phyloP scores from a whole-genome alignment of 2,329 filamentous ascomycete genomes.

The Fusarium redolens region DNA sequence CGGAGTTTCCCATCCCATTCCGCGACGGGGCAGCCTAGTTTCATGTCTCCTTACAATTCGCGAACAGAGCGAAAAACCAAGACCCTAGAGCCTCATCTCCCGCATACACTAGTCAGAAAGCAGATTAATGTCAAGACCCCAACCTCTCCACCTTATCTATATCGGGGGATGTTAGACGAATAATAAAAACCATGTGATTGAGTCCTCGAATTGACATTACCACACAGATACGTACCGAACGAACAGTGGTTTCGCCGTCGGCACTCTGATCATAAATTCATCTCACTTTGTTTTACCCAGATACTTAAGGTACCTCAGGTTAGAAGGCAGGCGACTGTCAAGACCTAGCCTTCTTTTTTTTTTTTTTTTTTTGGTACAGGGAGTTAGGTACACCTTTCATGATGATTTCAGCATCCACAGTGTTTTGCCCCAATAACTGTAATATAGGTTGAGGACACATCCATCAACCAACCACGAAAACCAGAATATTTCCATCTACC shows the following conservation, averaged over 20 bases:
- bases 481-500: background rate
- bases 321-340: background rate
- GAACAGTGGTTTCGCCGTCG: background rate
- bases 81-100: conserved; percentile 38
- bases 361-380: background rate
- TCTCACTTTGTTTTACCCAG: background rate
- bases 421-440: background rate
- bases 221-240: conserved; percentile 1
- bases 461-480: background rate
- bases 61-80: conserved; percentile 8
- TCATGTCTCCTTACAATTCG: conserved; percentile 17
- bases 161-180: conserved; percentile 46
- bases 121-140: conserved; percentile 35
- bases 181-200: conserved; percentile 37
- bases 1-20: conserved; percentile 9
- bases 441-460: background rate
- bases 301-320: background rate
- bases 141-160: conserved; percentile 32
- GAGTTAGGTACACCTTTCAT: conserved; percentile 15
- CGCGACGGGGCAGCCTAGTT: conserved; percentile 26
- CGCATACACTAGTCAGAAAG: conserved; percentile 34
- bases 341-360: background rate
- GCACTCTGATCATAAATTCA: background rate
- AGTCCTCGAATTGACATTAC: conserved; percentile 14
- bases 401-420: background rate